These are phyloP conservation scores for Penicillium antarcticum DNA, from an alignment of 495 filamentous ascomycete genomes.

Conservation along the genomic window DNA sequence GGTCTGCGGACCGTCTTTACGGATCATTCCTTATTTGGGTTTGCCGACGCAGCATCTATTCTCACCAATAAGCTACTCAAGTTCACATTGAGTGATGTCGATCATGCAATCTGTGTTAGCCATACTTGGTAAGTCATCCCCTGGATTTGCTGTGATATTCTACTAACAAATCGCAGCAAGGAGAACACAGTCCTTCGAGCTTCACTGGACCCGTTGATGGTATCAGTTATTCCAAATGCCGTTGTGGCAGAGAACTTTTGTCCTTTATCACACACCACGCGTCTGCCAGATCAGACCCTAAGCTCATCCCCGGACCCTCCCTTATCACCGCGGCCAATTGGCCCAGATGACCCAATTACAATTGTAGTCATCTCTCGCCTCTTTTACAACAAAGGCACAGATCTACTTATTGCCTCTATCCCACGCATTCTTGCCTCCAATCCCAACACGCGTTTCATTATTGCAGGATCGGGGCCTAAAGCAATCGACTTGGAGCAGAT, in stretches of 20 bases:
- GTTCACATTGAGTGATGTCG: conserved; percentile 92
- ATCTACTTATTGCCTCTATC: conserved; percentile 89
- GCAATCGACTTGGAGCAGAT: conserved; percentile 97
- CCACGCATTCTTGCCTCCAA: conserved; percentile 85
- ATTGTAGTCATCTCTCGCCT: conserved; percentile 96
- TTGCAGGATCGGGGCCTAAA: conserved; percentile 91
- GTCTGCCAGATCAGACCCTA: conserved; percentile 27
- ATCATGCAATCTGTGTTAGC: conserved; percentile 96
- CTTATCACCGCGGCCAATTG: conserved; percentile 54
- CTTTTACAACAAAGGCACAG: conserved; percentile 98
- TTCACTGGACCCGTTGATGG: conserved; percentile 91
- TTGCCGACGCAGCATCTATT: conserved; percentile 94
- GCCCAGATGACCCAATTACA: conserved; percentile 82
- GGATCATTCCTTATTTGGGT: conserved; percentile 96
- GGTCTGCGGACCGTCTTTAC: conserved; percentile 93
- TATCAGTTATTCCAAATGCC: conserved; percentile 96
- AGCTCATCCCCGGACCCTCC: conserved; percentile 36
- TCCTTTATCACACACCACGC: conserved; percentile 51
- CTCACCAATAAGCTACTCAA: conserved; percentile 95
- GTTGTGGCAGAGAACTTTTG: conserved; percentile 95
- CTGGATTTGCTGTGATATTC: background rate
- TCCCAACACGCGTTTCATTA: conserved; percentile 94
- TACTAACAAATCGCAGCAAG: conserved; percentile 57
- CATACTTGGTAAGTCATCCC: conserved; percentile 74
- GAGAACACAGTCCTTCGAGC: conserved; percentile 96